A percentile compares a stretch with the other conserved stretches of the same genome.
phyloP scores from a whole-genome alignment of 2,329 filamentous ascomycete genomes.

The Camptophora hylomeconis region DNA sequence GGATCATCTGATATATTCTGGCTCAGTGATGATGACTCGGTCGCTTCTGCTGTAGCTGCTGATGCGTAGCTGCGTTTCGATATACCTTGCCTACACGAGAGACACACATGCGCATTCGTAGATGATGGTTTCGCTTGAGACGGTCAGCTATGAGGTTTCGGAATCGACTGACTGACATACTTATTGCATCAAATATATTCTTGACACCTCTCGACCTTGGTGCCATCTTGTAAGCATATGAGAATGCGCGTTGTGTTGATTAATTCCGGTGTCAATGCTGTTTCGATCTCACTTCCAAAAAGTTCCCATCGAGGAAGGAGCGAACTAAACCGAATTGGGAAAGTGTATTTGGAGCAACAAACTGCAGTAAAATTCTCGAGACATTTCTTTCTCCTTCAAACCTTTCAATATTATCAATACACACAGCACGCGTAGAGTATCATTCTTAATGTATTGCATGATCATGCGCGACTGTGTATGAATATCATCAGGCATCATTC shows the following conservation, averaged over 20 bases:
- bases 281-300: slow-evolving; percentile 2
- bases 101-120: slow-evolving; percentile 12
- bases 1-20: slow-evolving; percentile 23
- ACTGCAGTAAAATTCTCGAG: not conserved
- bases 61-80: slow-evolving; percentile 12
- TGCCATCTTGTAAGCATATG: slow-evolving; percentile 7
- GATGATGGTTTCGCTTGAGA: slow-evolving; percentile 8
- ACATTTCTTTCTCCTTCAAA: not conserved
- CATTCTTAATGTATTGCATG: too few relatives aligned
- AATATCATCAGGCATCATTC: slow-evolving; percentile 35
- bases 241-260: too few relatives aligned
- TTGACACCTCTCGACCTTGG: slow-evolving; percentile 15
- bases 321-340: not conserved
- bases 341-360: too few relatives aligned
- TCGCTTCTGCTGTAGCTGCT: slow-evolving; percentile 4
- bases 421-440: not conserved
- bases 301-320: slow-evolving; percentile 2
- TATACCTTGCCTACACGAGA: slow-evolving; percentile 14
- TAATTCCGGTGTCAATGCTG: too few relatives aligned
- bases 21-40: slow-evolving; percentile 6
- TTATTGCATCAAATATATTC: slow-evolving; percentile 9
- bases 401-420: not conserved
- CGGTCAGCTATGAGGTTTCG: slow-evolving; percentile 5
- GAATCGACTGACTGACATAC: slow-evolving; percentile 5
- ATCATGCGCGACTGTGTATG: too few relatives aligned